Conservation (phyloP, 805 yeast species). For the Lachancea kluyveri region DNA sequence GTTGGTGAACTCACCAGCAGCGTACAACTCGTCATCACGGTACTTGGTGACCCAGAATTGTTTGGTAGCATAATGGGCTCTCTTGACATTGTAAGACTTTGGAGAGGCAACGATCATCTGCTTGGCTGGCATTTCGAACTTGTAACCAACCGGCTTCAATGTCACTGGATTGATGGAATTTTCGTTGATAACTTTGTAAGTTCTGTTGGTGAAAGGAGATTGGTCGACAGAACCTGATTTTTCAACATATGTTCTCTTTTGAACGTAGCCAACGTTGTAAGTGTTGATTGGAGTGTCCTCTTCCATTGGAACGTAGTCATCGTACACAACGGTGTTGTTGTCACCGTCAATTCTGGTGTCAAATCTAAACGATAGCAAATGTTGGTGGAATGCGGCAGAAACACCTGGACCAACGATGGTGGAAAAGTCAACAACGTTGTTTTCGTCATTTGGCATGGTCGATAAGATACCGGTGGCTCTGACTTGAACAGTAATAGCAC, state of each 20-base stretch:
- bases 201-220: conserved; percentile 68
- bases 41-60: conserved; percentile 81
- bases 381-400: conserved; percentile 82
- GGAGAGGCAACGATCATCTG: conserved; percentile 67
- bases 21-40: conserved; percentile 62
- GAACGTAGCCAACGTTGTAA: conserved; percentile 61
- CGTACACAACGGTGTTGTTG: conserved; percentile 64
- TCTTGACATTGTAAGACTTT: conserved; percentile 56
- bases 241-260: conserved; percentile 59
- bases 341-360: conserved; percentile 83
- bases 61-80: conserved; percentile 72
- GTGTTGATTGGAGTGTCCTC: conserved; percentile 50
- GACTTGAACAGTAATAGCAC: conserved; percentile 69
- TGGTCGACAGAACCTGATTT: conserved; percentile 68
- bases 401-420: conserved; percentile 75
- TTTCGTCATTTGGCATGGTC: conserved; percentile 75
- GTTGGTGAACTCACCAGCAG: conserved; percentile 84
- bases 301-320: conserved; percentile 61
- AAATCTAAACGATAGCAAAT: conserved; percentile 69
- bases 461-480: conserved; percentile 85
- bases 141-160: conserved; percentile 69
- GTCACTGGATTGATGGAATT: conserved; percentile 62
- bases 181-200: conserved; percentile 71
- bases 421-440: conserved; percentile 58
- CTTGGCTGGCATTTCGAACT: conserved; percentile 65